Evolutionary conservation across 495 filamentous ascomycete species (phyloP), one percentile per base, ranked within the genome.

Genomic region (Trichocladium uniseriatum): DNA sequence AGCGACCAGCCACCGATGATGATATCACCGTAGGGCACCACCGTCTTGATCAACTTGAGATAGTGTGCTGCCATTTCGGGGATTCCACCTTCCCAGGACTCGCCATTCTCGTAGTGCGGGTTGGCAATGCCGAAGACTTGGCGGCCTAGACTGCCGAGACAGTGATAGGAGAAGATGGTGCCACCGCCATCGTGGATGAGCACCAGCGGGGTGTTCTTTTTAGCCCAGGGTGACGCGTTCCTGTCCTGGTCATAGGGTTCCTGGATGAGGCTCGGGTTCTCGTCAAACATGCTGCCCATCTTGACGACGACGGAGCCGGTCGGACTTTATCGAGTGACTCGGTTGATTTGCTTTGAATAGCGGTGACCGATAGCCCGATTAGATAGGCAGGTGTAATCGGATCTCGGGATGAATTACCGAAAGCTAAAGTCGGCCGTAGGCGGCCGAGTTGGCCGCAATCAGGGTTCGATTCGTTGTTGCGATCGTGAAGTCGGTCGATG

Each of bases 1-100:
- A 73, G 51, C 2, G 66, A 70, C 72, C 72, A 75, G 6, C 72
- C 72, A 43, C 57, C 52, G 6, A 64, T 32, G 35, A 75, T 64
- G 19, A 71, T 38, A 2, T 59, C 58, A 10, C 62, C 65, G 0
- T 53, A 20, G 0, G 66, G 69, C 2, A 67, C 28, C 1, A 58
- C 45, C 7, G 47, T 51, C 44, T 55, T 63, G 38, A 72, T 64
- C 9, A 60, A 48, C 2, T 40, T 15, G n/a, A 61, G 38, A 38
- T 72, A 72, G 6, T 51, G 24, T 5, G 44, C 31, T 0, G 66
- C 69, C 65, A 71, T 65, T 47, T 70, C 54, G 2, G 54, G 50
- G 15, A 71, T 58, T 14, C 67, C 64, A 27, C 68, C 67, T 0
- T 55, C 43, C 50, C 59, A 70, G 2, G 45, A 27, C 13, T 28